Conservation (phyloP, 129 eudicot species). For the Helianthus annuus region DNA sequence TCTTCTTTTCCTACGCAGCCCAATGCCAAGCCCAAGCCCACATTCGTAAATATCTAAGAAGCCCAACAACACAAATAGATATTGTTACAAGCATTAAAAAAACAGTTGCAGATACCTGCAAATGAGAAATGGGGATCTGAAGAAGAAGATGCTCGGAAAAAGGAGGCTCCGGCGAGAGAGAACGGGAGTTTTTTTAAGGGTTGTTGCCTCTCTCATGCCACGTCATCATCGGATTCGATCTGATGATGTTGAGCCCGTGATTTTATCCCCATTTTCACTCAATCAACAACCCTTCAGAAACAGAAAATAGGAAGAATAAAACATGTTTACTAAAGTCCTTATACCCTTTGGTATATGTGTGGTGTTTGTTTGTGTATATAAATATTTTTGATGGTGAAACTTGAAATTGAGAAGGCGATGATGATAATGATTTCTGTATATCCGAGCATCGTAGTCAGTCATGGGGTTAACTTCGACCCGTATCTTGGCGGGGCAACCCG, state of each 20-base stretch:
- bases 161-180: slow-evolving; percentile 25
- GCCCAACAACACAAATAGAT: neutral
- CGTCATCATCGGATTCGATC: neutral
- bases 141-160: slow-evolving; percentile 6
- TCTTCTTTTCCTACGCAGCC: too few species aligned
- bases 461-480: neutral
- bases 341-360: neutral
- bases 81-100: neutral
- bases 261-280: neutral
- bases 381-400: neutral
- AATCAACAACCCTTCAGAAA: neutral
- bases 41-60: neutral
- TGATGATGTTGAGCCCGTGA: slow-evolving; percentile 7
- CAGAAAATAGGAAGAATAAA: neutral
- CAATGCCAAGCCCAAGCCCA: neutral
- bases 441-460: slow-evolving; percentile 7
- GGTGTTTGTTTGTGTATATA: neutral
- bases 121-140: slow-evolving; percentile 16
- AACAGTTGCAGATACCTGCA: neutral
- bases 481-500: slow-evolving; percentile 20
- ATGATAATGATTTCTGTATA: neutral
- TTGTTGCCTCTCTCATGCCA: slow-evolving; percentile 17
- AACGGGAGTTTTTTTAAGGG: slow-evolving; percentile 16
- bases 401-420: slow-evolving; percentile 11
- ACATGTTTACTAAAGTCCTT: too few species aligned